Evolutionary conservation across 176 grass and related monocot species (phyloP), one percentile per base, ranked within the genome.

Genomic region (Alloteropsis semialata): DNA sequence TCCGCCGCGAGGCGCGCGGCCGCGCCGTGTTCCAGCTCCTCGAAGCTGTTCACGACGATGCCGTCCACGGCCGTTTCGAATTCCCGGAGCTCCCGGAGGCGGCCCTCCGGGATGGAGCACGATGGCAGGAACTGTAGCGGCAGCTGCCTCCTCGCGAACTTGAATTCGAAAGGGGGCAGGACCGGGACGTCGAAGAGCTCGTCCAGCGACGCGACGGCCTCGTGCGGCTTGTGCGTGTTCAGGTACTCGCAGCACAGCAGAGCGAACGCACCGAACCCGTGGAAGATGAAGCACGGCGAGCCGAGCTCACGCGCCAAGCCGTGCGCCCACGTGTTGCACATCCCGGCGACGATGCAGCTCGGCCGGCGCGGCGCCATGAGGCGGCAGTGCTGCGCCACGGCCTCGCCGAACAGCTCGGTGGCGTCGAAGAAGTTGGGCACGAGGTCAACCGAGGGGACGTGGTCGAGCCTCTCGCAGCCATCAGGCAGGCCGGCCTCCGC

Each of bases 31-130:
- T 92, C 89, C n/a, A 94, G 78, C 56, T 89, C 87, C 3, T 78
- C 34, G 53, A 89, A 94, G 70, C 59, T 92, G 85, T 94, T 92
- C 72, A 94, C 87, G 84, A 90, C 81, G 15, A 94, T 75, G 24
- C 89, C 92, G 42, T 94, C 81, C 14, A 83, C 89, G 60, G 87
- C 81, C 22, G 50, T 33, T 74, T 94, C 92, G 79, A 48, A 82
- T 3, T 79, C 66, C 49, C 34, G 67, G 27, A 30, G 77, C 61
- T 53, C 59, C 0, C 29, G 84, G 10, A 30, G 36, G 39, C n/a
- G 82, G 12, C n/a, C 33, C 72, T 12, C 18, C 14, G 1, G 50
- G 0, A 72, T 57, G 15, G 54, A 43, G 44, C 22, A 85, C 27
- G 73, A 85, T 63, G 41, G 77, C 74, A 14, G 87, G 90, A 75